Conservation (phyloP, 768 basidiomycete species). For the Leccinellum albellum region DNA sequence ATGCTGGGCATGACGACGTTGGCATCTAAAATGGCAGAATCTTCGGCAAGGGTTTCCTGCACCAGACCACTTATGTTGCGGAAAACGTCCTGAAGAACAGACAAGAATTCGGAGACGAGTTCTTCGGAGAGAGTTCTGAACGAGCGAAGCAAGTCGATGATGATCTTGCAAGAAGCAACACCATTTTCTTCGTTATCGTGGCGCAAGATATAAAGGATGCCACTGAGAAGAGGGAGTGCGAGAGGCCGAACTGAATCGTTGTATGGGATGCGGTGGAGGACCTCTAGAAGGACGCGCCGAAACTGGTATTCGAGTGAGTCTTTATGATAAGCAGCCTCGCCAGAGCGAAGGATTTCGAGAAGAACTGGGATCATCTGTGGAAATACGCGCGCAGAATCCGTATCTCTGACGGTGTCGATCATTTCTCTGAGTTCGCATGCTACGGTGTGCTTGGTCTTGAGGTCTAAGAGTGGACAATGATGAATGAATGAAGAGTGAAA, state of each 20-base stretch:
- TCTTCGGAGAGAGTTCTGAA: constrained; percentile 73
- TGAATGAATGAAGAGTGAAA: background rate
- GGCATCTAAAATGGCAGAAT: constrained; percentile 51
- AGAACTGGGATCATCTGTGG: constrained; percentile 72
- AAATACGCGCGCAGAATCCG: constrained; percentile 65
- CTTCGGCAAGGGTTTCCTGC: constrained; percentile 67
- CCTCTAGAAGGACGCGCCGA: constrained; percentile 83
- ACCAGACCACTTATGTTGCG: constrained; percentile 71
- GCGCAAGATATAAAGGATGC: constrained; percentile 80
- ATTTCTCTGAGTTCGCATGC: constrained; percentile 78
- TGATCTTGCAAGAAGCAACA: constrained; percentile 81
- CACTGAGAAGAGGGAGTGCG: constrained; percentile 61
- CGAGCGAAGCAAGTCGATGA: constrained; percentile 83
- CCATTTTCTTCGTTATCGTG: constrained; percentile 97
- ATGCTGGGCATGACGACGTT: constrained; percentile 64
- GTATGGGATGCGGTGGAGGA: constrained; percentile 82
- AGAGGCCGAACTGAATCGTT: constrained; percentile 75
- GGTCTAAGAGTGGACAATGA: constrained; percentile 42
- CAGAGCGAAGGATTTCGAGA: constrained; percentile 66
- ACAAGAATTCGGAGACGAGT: constrained; percentile 72
- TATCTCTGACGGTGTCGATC: constrained; percentile 74
- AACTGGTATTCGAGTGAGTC: constrained; percentile 74
- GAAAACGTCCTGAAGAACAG: constrained; percentile 76
- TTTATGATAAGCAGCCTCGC: constrained; percentile 63
- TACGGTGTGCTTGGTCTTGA: constrained; percentile 64